phyloP scores from a whole-genome alignment of 2,329 filamentous ascomycete species.

The Calonectria hongkongensis region DNA sequence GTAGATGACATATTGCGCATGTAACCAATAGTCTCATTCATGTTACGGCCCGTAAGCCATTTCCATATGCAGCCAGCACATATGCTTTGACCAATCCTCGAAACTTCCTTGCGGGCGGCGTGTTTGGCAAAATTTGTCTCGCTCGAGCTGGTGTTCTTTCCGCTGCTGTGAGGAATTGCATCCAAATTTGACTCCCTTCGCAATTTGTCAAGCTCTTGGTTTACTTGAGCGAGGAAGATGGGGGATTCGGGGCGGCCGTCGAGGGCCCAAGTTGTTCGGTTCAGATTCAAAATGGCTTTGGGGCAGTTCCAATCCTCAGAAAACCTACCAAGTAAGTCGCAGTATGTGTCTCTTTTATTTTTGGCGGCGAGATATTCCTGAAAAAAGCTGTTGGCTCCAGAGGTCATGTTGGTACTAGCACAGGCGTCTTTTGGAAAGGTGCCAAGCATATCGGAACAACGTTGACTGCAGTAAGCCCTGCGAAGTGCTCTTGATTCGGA shows the following conservation, averaged over 20 bases:
- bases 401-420: background rate
- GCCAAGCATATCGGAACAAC: background rate
- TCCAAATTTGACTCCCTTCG: background rate
- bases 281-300: background rate
- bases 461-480: background rate
- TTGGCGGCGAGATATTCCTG: background rate
- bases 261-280: conserved; percentile 8
- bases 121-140: background rate
- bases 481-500: background rate
- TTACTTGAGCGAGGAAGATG: conserved; percentile 3
- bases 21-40: conserved; percentile 7
- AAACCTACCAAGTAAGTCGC: background rate
- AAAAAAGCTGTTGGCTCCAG: background rate
- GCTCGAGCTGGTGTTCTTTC: background rate
- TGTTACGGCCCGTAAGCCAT: background rate
- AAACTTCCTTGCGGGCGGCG: background rate
- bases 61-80: conserved; percentile 27
- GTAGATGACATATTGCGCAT: background rate
- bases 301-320: conserved; percentile 8
- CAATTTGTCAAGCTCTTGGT: background rate
- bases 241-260: conserved; percentile 4
- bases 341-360: background rate
- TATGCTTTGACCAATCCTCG: background rate
- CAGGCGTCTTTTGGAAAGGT: background rate
- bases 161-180: background rate